Evolutionary conservation across 441 rosid genomes (phyloP), one percentile per base, ranked within the genome.

Genomic region (Pelargonium myrrhifolium): DNA sequence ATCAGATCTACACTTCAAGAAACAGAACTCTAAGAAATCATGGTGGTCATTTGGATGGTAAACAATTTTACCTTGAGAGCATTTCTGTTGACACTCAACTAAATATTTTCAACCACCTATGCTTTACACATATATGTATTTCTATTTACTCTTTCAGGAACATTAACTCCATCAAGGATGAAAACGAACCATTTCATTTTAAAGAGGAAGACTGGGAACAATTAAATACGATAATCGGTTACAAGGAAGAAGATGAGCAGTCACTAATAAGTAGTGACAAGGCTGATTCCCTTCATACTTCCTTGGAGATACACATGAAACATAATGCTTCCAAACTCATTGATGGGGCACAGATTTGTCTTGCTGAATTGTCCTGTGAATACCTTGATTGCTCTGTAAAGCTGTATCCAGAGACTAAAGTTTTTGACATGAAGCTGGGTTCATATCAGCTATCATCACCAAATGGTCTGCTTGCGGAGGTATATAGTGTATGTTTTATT

Each of bases 41-140:
- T 93, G 98, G 99, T 96, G 98, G 99, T 89, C 99, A 12, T 80
- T 90, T 80, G 98, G 96, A 75, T 78, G 97, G 99, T 96, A 75
- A 85, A 69, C 56, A 70, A 31, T 61, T 40, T 75, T 68, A 51
- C 62, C 59, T 68, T 56, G 64, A 68, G 51, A 45, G 47, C 35
- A 43, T 35, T 64, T 70, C 42, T 67, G 39, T 22, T 65, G 9
- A 22, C 26, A 26, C 66, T 63, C 70, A 60, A 68, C 59, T 55
- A 68, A 31, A 31, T 62, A 18, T 55, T 45, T 42, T 20, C 35
- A 17, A 28, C 42, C 5, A 43, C 55, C 6, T 26, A 59, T 24
- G 47, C 9, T 72, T 71, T 24, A 43, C 21, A 15, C 20, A 14
- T 10, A 43, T 65, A 49, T 35, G 40, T 64, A 43, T 69, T 47